Base-by-base conservation (phyloP, 2,329 filamentous ascomycete genomes). In the Neofusicoccum umdonicola region DNA sequence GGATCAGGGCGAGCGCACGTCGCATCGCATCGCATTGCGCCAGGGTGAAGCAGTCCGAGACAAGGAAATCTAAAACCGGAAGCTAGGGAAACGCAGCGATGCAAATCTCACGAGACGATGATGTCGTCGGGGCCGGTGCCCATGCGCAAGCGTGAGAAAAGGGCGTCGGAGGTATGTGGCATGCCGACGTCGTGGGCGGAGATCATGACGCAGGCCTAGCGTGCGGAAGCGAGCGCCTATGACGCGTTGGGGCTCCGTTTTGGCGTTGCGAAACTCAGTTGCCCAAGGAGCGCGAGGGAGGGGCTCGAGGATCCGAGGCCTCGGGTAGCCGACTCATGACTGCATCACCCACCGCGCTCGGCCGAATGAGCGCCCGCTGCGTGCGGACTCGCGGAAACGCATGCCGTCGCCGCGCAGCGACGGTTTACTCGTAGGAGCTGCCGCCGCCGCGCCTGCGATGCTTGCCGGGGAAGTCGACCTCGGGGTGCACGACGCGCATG, bases 401-500 rank as follows among this genome's bases (percentile, higher is more conserved):
- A 22, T 27, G 44, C 56, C 56, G 60, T 22, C 48, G 6, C 17
- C 22, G n/a, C 27, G 48, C n/a, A 17, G 12, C 7, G 11, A 47
- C 17, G 41, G 27, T 9, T 35, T 63, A 63, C 39, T 63, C 61
- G 50, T 63, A 63, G 48, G 61, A 63, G 48, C 50, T 54, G 31
- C 61, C 74, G 17, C 76, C 77, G 56, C 78, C 77, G 54, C 80
- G 76, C 51, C 76, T 71, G 47, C 79, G 76, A 67, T 82, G 78
- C 78, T 89, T 90, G 70, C 91, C 90, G n/a, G 90, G 88, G 70
- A 91, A 89, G 68, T 93, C 90, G 64, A 94, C 85, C 67, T 97
- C 92, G 0, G 94, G 93, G 77, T 97, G 94, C 68, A 96, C 94
- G 56, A 97, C 93, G 41, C 93, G 88, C 84, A 97, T 96, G 76